A percentile compares a stretch with the other conserved stretches of the same genome.
Evolutionary conservation across 2,329 filamentous ascomycete species (phyloP).

Genomic region (Amesomyces nigricolor): DNA sequence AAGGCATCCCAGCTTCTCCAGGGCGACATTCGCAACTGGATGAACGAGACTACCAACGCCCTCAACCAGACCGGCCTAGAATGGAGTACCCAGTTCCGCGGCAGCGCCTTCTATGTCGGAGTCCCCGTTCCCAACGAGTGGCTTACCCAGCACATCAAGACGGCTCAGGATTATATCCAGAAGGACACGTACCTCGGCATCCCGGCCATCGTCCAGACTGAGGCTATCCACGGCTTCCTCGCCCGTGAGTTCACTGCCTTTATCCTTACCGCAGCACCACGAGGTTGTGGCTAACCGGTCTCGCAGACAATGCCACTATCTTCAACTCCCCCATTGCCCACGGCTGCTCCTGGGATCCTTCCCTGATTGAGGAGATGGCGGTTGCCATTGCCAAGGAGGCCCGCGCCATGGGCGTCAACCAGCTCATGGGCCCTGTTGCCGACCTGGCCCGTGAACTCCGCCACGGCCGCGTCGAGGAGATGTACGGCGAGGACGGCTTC

Average conservation of each 20-base stretch:
- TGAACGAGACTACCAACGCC: constrained; percentile 60
- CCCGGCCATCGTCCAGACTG: constrained; percentile 66
- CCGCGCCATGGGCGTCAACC: constrained; percentile 62
- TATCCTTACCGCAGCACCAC: no score
- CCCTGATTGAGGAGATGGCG: constrained; percentile 61
- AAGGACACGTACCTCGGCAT: constrained; percentile 64
- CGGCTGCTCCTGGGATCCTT: constrained; percentile 64
- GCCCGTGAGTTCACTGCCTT: constrained; percentile 35
- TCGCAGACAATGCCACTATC: constrained; percentile 58
- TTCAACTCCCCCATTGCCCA: constrained; percentile 73
- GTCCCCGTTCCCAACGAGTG: constrained; percentile 52
- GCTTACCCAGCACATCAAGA: constrained; percentile 57
- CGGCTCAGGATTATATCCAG: constrained; percentile 62
- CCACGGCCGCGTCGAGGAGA: constrained; percentile 70
- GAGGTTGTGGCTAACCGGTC: not conserved
- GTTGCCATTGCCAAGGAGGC: constrained; percentile 60
- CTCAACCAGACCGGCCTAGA: constrained; percentile 63
- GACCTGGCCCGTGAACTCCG: constrained; percentile 67
- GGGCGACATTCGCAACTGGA: constrained; percentile 67
- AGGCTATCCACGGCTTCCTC: constrained; percentile 69
- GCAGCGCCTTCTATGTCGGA: constrained; percentile 68
- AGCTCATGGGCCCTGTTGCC: constrained; percentile 65
- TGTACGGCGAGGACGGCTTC: constrained; percentile 63
- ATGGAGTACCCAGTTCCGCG: constrained; percentile 59
- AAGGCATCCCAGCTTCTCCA: constrained; percentile 66